phyloP scores from a whole-genome alignment of 2,329 filamentous ascomycete genomes.

The Nemania sp. region DNA sequence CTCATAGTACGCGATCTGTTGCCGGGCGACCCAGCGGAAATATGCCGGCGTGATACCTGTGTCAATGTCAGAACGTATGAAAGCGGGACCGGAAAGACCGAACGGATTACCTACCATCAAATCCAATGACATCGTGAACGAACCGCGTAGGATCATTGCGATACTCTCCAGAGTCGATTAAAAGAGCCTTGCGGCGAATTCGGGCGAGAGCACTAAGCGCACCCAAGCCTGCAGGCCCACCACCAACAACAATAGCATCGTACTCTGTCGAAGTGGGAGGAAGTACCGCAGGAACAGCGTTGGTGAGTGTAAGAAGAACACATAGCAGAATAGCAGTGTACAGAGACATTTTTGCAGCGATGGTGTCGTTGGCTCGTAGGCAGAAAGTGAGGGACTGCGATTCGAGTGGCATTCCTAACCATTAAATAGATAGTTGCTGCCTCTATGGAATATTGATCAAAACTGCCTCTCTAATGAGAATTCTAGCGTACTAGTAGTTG shows the following conservation, averaged over 20 bases:
- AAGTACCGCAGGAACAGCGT: background rate
- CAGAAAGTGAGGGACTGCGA: background rate
- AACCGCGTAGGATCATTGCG: slow-evolving; percentile 60
- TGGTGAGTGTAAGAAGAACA: background rate
- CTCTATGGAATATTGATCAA: no score
- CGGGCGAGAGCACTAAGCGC: slow-evolving; percentile 49
- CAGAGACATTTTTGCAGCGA: slow-evolving; percentile 1
- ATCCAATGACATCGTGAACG: slow-evolving; percentile 65
- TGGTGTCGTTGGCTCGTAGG: background rate
- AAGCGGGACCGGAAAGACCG: background rate
- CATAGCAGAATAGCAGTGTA: background rate
- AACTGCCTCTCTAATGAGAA: no score
- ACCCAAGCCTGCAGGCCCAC: slow-evolving; percentile 13
- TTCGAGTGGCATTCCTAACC: background rate
- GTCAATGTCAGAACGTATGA: background rate
- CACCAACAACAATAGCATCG: slow-evolving; percentile 18
- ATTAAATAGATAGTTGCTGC: no score
- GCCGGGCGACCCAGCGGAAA: slow-evolving; percentile 57
- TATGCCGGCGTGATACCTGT: slow-evolving; percentile 58
- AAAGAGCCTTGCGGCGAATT: slow-evolving; percentile 56
- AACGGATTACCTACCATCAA: slow-evolving; percentile 52
- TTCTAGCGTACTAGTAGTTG: no score
- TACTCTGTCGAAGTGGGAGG: slow-evolving; percentile 12
- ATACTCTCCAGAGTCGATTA: slow-evolving; percentile 63
- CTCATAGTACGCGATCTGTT: slow-evolving; percentile 56